Evolutionary conservation across 176 grass and related monocot genomes (phyloP).

Genomic region (Coix lacrymajobi): DNA sequence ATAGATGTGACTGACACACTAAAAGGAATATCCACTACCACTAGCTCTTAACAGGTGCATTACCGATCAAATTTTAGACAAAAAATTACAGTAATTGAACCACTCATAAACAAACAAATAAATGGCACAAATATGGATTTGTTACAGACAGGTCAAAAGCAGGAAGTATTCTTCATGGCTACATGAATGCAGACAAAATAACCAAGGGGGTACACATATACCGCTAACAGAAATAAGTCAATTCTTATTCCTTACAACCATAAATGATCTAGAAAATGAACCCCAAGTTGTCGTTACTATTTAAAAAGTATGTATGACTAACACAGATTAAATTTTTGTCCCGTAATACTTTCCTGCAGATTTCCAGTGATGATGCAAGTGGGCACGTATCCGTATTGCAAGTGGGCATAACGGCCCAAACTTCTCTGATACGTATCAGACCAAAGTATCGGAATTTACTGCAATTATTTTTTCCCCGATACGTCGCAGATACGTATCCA

Average conservation of each 20-base stretch:
- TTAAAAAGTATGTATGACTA: background rate
- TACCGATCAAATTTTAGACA: background rate
- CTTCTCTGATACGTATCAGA: too few species aligned
- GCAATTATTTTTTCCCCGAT: too few species aligned
- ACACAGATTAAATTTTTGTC: background rate
- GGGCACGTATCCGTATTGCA: too few species aligned
- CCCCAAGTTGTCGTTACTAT: background rate
- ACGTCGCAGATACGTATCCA: too few species aligned
- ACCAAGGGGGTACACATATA: background rate
- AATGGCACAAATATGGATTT: background rate
- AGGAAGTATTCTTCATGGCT: background rate
- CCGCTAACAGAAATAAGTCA: background rate
- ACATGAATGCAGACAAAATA: background rate
- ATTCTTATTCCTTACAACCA: background rate
- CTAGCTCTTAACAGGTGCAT: background rate
- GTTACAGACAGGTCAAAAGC: background rate
- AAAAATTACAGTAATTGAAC: background rate
- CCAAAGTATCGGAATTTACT: too few species aligned
- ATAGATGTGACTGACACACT: background rate
- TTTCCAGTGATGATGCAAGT: background rate
- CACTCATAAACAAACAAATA: background rate
- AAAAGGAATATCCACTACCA: background rate
- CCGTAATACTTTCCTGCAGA: background rate
- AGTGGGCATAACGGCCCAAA: too few species aligned
- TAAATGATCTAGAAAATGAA: background rate